Conservation (phyloP, 1,284 basidiomycete genomes). For the Trichosporon faecale region DNA sequence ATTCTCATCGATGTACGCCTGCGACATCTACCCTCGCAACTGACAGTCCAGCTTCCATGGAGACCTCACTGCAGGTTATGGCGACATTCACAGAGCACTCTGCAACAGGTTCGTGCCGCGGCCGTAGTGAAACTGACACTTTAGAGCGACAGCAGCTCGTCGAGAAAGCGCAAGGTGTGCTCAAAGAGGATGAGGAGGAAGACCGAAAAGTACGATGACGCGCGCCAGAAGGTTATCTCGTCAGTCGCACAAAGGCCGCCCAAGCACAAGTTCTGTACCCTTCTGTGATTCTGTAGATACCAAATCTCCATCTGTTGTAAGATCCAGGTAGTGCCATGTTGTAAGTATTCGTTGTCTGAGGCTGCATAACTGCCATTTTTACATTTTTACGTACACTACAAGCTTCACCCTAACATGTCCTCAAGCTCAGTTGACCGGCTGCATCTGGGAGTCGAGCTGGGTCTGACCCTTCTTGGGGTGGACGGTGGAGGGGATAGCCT, state of each 20-base stretch:
- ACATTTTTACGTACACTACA: neutral
- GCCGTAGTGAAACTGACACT: neutral
- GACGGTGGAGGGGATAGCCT: neutral
- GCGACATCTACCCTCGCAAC: neutral
- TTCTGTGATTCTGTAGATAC: neutral
- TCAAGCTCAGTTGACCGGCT: neutral
- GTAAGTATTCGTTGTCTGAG: too few species aligned
- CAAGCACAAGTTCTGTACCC: neutral
- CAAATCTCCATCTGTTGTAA: neutral
- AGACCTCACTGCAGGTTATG: neutral
- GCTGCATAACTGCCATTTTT: neutral
- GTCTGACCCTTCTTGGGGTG: neutral
- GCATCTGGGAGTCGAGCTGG: conserved; percentile 10
- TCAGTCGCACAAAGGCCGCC: neutral
- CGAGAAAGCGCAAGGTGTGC: neutral
- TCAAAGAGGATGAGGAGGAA: neutral
- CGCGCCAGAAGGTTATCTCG: neutral
- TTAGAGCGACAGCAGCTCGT: neutral
- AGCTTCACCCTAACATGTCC: neutral
- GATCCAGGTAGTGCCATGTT: neutral
- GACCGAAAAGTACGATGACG: neutral
- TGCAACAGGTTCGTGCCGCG: neutral
- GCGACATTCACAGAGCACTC: neutral
- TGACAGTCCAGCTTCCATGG: neutral
- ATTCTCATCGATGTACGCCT: neutral